Percentiles rank a stretch among this genome's conserved stretches.
Conservation (phyloP, 2,329 filamentous ascomycete genomes). For the Coniochaeta ligniaria region DNA sequence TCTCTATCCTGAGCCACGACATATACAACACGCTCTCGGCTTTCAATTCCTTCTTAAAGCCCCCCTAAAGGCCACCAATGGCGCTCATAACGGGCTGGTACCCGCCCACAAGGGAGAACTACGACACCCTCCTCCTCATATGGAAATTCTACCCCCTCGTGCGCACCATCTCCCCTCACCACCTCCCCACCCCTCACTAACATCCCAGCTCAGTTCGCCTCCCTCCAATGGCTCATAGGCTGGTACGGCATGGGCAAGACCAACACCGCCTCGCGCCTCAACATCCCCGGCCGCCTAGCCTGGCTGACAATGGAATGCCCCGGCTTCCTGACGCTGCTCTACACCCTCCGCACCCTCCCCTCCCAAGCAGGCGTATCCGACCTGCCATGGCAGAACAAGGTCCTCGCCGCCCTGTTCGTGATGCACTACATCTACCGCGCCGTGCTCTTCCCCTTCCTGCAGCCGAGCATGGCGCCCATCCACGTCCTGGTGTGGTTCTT, state of each 20-base stretch:
- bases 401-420: constrained; percentile 62
- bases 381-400: constrained; percentile 71
- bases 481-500: constrained; percentile 59
- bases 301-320: constrained; percentile 88
- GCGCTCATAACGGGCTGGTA: constrained; percentile 46
- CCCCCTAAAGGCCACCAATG: constrained; percentile 22
- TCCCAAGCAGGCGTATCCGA: constrained; percentile 38
- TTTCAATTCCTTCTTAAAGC: neutral
- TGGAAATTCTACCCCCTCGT: constrained; percentile 52
- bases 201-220: constrained; percentile 51
- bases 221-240: constrained; percentile 65
- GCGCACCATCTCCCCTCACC: constrained; percentile 12
- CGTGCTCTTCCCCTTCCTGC: constrained; percentile 70
- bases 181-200: neutral
- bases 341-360: constrained; percentile 68
- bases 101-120: constrained; percentile 52
- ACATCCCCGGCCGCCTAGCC: constrained; percentile 79
- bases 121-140: constrained; percentile 40
- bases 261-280: constrained; percentile 64
- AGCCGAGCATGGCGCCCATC: constrained; percentile 89
- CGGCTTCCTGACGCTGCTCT: constrained; percentile 70
- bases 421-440: constrained; percentile 92
- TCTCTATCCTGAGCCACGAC: neutral
- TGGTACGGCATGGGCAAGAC: constrained; percentile 95
- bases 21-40: neutral